Conservation (phyloP, 2,329 filamentous ascomycete genomes). For the Alternaria metachromatica region DNA sequence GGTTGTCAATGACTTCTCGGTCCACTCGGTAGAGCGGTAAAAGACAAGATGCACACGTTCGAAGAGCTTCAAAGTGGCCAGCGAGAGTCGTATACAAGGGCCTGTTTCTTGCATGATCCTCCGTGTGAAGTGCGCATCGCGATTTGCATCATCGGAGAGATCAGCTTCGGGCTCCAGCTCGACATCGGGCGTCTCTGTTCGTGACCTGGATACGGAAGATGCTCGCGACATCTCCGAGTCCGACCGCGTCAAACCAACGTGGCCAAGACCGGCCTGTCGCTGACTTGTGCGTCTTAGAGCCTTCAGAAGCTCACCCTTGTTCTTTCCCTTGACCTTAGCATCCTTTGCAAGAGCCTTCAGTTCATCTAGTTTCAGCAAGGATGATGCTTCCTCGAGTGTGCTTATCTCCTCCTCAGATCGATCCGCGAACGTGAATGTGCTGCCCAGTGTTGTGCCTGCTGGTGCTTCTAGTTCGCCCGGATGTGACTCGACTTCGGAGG, state of each 20-base stretch:
- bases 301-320: constrained; percentile 78
- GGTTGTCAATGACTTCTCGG: constrained; percentile 92
- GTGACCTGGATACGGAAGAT: constrained; percentile 51
- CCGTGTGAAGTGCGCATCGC: constrained; percentile 74
- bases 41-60: constrained; percentile 95
- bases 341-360: constrained; percentile 85
- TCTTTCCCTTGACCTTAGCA: constrained; percentile 84
- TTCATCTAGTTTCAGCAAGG: constrained; percentile 84
- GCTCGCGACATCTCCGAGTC: constrained; percentile 64
- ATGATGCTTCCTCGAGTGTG: constrained; percentile 81
- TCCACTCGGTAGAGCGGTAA: constrained; percentile 96
- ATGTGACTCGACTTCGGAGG: constrained; percentile 45
- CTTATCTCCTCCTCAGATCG: constrained; percentile 74
- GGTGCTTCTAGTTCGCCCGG: constrained; percentile 59
- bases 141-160: constrained; percentile 61
- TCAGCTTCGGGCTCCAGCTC: constrained; percentile 41
- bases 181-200: constrained; percentile 38
- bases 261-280: constrained; percentile 77
- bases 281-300: constrained; percentile 77
- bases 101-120: constrained; percentile 82
- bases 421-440: constrained; percentile 80
- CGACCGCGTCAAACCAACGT: constrained; percentile 69
- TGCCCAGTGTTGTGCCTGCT: constrained; percentile 57
- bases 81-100: constrained; percentile 81
- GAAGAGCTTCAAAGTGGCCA: constrained; percentile 78